Percentiles rank a stretch among this genome's conserved stretches.
phyloP scores from a whole-genome alignment of 768 basidiomycete species.

The Crassisporium funariophilum region DNA sequence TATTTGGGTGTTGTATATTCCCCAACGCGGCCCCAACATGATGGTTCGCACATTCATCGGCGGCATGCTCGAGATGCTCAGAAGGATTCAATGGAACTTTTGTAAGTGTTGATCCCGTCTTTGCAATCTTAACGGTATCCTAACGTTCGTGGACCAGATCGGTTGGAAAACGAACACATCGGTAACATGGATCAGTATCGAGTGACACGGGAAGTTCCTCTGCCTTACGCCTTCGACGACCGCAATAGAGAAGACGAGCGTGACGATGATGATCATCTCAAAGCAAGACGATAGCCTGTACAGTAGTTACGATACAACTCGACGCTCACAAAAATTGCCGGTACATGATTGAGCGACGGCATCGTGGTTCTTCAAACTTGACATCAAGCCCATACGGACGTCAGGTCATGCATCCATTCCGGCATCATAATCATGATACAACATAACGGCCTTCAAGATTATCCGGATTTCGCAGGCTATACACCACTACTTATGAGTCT shows the following conservation, averaged over 20 bases:
- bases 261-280: slow-evolving; percentile 30
- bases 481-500: slow-evolving; percentile 1
- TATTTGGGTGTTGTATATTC: slow-evolving; percentile 80
- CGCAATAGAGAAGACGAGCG: slow-evolving; percentile 49
- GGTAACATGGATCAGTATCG: slow-evolving; percentile 95
- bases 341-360: no score
- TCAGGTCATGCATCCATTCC: no score
- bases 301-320: not conserved
- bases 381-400: no score
- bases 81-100: slow-evolving; percentile 92
- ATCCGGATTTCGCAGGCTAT: not conserved
- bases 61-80: slow-evolving; percentile 72
- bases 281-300: slow-evolving; percentile 11
- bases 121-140: not conserved
- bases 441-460: no score
- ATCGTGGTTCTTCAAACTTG: no score
- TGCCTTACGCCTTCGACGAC: slow-evolving; percentile 73
- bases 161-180: slow-evolving; percentile 74
- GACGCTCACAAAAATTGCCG: not conserved
- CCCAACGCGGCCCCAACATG: slow-evolving; percentile 45
- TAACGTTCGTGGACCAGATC: slow-evolving; percentile 21
- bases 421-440: no score
- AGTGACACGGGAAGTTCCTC: slow-evolving; percentile 79
- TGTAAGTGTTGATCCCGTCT: slow-evolving; percentile 50
- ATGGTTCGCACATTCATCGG: slow-evolving; percentile 66